Percentiles rank a stretch among this genome's conserved stretches.
phyloP scores from a whole-genome alignment of 179 eudicot species.

The Monotropa hypopitys region DNA sequence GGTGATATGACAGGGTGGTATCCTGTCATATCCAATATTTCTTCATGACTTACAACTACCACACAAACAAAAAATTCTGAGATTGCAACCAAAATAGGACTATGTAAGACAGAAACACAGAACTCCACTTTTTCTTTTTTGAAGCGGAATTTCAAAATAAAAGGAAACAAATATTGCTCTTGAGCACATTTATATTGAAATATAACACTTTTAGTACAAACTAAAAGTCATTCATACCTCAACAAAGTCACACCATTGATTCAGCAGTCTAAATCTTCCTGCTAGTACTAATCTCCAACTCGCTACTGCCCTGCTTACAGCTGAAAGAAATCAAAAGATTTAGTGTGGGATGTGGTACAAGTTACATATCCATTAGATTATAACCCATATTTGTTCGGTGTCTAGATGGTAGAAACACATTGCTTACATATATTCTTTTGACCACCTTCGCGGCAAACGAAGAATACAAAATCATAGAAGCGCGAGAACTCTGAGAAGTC shows the following conservation, averaged over 20 bases:
- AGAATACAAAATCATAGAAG: slow-evolving; percentile 81
- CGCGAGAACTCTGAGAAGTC: slow-evolving; percentile 61
- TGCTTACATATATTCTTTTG: slow-evolving; percentile 81
- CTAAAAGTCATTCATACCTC: slow-evolving; percentile 34
- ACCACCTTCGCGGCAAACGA: slow-evolving; percentile 73
- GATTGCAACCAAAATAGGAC: too few relatives aligned
- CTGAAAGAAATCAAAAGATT: slow-evolving; percentile 23
- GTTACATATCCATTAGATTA: not conserved
- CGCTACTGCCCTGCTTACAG: slow-evolving; percentile 66
- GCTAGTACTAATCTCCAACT: slow-evolving; percentile 75
- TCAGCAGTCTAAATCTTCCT: slow-evolving; percentile 82
- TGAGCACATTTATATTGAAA: not conserved
- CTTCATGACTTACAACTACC: too few relatives aligned
- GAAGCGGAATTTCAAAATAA: not conserved
- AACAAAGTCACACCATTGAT: slow-evolving; percentile 80
- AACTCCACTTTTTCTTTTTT: not conserved
- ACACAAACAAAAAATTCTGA: too few relatives aligned
- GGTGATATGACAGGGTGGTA: too few relatives aligned
- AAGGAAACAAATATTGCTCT: not conserved
- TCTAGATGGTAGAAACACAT: not conserved
- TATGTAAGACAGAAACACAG: not conserved
- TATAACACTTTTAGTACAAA: not conserved
- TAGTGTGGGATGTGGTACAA: not conserved
- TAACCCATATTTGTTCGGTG: not conserved
- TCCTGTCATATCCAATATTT: too few relatives aligned